Evolutionary conservation across 75 land plant species (phyloP).

Genomic region (Cunninghamia lanceolata): DNA sequence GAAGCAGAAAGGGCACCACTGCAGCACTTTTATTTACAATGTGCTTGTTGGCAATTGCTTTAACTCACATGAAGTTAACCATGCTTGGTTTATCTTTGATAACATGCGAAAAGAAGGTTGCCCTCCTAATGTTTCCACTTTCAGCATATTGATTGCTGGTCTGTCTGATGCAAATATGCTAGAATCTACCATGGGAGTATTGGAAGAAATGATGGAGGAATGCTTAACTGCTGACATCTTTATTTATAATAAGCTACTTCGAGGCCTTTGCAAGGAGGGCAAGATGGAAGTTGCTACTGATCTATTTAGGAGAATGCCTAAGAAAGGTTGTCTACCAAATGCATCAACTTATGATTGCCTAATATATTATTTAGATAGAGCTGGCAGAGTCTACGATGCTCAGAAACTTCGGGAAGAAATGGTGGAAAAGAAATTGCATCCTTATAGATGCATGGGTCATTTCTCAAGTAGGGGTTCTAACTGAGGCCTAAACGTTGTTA

Average conservation of each 20-base stretch:
- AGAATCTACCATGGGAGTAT: slow-evolving; percentile 14
- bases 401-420: slow-evolving; percentile 25
- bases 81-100: slow-evolving; percentile 28
- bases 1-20: slow-evolving; percentile 16
- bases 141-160: slow-evolving; percentile 31
- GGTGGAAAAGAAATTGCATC: slow-evolving; percentile 15
- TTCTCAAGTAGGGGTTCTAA: not conserved
- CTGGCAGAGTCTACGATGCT: slow-evolving; percentile 36
- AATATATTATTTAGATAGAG: slow-evolving; percentile 29
- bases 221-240: slow-evolving; percentile 35
- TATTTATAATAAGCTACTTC: slow-evolving; percentile 51
- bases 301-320: slow-evolving; percentile 27
- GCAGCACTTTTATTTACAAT: slow-evolving; percentile 49
- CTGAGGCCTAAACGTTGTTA: not conserved
- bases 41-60: slow-evolving; percentile 34
- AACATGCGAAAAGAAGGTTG: slow-evolving; percentile 5
- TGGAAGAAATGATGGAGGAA: slow-evolving; percentile 31
- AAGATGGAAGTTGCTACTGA: slow-evolving; percentile 40
- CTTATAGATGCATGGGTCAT: slow-evolving; percentile 16
- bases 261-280: slow-evolving; percentile 20
- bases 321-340: slow-evolving; percentile 53
- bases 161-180: slow-evolving; percentile 31
- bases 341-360: slow-evolving; percentile 44
- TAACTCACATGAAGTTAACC: slow-evolving; percentile 16
- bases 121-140: slow-evolving; percentile 12